Evolutionary conservation across 139 green algal species (phyloP), one percentile per base, ranked within the genome.

Genomic region (Astrephomene gubernaculifera): DNA sequence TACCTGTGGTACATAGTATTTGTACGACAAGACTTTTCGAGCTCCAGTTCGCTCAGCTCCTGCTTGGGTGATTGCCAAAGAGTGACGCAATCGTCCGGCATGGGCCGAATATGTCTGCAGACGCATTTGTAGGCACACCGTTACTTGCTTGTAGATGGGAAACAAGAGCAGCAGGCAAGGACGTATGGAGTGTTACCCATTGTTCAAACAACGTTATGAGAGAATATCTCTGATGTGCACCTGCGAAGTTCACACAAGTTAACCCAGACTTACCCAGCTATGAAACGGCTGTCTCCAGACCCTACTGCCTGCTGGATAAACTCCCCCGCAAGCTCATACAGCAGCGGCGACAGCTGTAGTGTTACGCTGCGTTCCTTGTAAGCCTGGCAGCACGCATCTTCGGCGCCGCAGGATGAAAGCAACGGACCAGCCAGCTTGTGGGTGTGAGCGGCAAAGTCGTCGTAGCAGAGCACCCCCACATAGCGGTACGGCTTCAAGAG

Each of bases 91-190:
- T 39, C 36, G 74, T 82, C 74, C 2, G 54, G 54, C 54, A 71
- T 71, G 54, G 74, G 74, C 36, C 74, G 52, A 25, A 82, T 82
- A 54, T 82, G 74, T 9, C 74, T 82, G 53, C 31, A 31, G 19
- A 39, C 22, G 61, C 39, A n/a, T n/a, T n/a, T n/a, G n/a, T n/a
- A n/a, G n/a, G n/a, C n/a, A n/a, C n/a, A n/a, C n/a, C n/a, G n/a
- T n/a, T n/a, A n/a, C n/a, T n/a, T n/a, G n/a, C n/a, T n/a, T n/a
- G n/a, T n/a, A n/a, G n/a, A n/a, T n/a, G n/a, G n/a, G n/a, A n/a
- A n/a, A n/a, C n/a, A n/a, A n/a, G n/a, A n/a, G n/a, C n/a, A n/a
- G n/a, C n/a, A n/a, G n/a, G n/a, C n/a, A n/a, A n/a, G n/a, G n/a
- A n/a, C n/a, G n/a, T n/a, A n/a, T n/a, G n/a, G n/a, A n/a, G n/a